phyloP scores from a whole-genome alignment of 257 asterid species.

The Salvia miltiorrhiza region DNA sequence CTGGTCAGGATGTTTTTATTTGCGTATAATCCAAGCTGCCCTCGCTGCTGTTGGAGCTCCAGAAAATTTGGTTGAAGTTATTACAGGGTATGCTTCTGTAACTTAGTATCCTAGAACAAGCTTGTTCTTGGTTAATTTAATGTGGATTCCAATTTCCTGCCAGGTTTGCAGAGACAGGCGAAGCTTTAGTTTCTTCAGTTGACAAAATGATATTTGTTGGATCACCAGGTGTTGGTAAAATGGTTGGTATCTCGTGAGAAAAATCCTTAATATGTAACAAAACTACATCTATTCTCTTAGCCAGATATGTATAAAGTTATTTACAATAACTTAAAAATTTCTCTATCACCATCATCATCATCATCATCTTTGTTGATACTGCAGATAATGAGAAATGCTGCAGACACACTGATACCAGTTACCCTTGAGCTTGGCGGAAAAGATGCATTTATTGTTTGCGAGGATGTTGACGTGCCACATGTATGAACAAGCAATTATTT shows the following conservation, averaged over 20 bases:
- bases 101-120: constrained; percentile 11
- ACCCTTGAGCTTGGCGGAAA: constrained; percentile 99
- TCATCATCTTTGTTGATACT: constrained; percentile 17
- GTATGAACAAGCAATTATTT: constrained; percentile 43
- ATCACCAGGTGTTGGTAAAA: constrained; percentile 96
- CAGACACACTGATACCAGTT: constrained; percentile 84
- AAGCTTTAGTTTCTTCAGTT: constrained; percentile 86
- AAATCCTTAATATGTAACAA: background rate
- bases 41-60: constrained; percentile 99
- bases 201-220: constrained; percentile 97
- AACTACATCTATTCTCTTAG: constrained; percentile 9
- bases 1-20: constrained; percentile 98
- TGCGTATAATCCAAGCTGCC: constrained; percentile 90
- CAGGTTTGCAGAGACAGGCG: constrained; percentile 99
- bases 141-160: constrained; percentile 25
- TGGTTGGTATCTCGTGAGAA: constrained; percentile 41
- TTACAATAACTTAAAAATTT: background rate
- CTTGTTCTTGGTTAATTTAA: constrained; percentile 24
- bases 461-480: constrained; percentile 84
- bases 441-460: constrained; percentile 97
- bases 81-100: constrained; percentile 73
- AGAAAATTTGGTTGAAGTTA: constrained; percentile 94
- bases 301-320: constrained; percentile 15
- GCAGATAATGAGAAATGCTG: constrained; percentile 93
- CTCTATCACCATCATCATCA: constrained; percentile 4